Evolutionary conservation across 371 early-diverging fungal species (phyloP), one percentile per base, ranked within the genome.

Genomic region (Umbelopsis sp.): DNA sequence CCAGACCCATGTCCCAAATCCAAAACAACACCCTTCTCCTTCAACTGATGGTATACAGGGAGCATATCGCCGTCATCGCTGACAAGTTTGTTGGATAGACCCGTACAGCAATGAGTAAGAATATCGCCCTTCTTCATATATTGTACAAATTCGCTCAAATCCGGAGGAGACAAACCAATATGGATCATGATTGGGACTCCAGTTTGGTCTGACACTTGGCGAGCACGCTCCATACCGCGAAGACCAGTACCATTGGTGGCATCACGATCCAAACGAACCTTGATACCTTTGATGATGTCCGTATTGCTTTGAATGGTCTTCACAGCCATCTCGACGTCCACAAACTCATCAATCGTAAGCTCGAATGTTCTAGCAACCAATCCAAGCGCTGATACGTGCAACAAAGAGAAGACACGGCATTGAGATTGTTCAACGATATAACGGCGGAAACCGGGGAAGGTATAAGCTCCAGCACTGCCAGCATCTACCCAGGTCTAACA

Each of bases 1-100:
- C 74, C 74, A 24, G 66, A 50, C 3, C 74, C 74, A 66, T 74
- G 74, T 6, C 74, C 74, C 16, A 74, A 25, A 63, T 74, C 74
- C 44, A 74, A 65, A 9, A 71, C 29, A 20, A 74, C 65, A 16
- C 74, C 74, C 46, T 71, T 71, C 9, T 68, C 67, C 22, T 57
- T 46, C 25, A 74, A 20, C 22, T 65, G 35, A 4, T 69, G 63
- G 20, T 62, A 70, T 5, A 69, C 64, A 20, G 67, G 69, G 11
- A 69, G 45, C 12, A 70, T 38, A 32, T 63, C 22, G 1, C 67
- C 69, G 29, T 67, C 44, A 22, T 41, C 38, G 32, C 70, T 66
- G 46, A 69, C 67, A n/a, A 73, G 41, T 24, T 70, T 63, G 53
- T 74, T 74, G 29, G 66, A 65, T 2, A 67, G 65, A 1, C 71